Conservation (phyloP, 768 basidiomycete species). For the Kwoniella botswanensis region DNA sequence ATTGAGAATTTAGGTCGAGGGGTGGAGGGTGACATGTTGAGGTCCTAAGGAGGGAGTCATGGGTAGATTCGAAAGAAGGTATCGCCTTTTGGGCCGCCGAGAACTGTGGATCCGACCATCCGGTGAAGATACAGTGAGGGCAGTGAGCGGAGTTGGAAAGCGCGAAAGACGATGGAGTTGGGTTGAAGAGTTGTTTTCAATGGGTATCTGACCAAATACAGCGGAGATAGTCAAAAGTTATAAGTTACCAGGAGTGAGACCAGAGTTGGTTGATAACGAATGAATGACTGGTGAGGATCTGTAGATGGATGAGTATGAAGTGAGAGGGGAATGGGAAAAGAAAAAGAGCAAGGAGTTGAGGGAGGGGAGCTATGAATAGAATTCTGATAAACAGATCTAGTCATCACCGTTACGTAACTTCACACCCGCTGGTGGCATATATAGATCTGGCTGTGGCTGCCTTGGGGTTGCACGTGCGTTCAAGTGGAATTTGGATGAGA, state of each 20-base stretch:
- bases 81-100: conserved; percentile 11
- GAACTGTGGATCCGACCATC: conserved; percentile 12
- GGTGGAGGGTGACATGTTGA: conserved; percentile 14
- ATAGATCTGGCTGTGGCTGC: too few species aligned
- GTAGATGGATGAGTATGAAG: background rate
- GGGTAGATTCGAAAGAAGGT: conserved; percentile 17
- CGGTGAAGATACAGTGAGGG: background rate
- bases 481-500: too few species aligned
- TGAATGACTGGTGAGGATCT: background rate
- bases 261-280: background rate
- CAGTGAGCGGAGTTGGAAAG: background rate
- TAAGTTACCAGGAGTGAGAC: background rate
- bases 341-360: background rate
- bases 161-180: background rate
- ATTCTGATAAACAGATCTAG: background rate
- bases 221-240: background rate
- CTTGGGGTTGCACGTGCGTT: too few species aligned
- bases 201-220: too few species aligned
- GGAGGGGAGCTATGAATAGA: background rate
- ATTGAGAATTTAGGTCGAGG: conserved; percentile 11
- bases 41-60: conserved; percentile 21
- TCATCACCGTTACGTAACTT: background rate
- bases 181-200: background rate
- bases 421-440: too few species aligned
- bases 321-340: background rate